These are phyloP conservation scores for Lachnellula subtilissima DNA, from an alignment of 2,329 filamentous ascomycete genomes.

Conservation along the genomic window DNA sequence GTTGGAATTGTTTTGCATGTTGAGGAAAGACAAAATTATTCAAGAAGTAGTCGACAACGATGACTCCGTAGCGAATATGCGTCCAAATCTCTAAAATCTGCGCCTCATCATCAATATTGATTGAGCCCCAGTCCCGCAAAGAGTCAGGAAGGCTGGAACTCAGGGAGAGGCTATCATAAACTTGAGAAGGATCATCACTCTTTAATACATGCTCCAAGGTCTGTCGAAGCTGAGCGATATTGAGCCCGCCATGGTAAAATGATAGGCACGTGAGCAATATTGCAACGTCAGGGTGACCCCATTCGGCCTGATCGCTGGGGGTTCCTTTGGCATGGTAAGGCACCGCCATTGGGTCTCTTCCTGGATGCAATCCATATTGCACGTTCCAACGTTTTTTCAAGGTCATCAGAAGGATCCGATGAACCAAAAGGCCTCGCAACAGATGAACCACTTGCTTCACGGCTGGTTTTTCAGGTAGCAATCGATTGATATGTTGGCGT, in stretches of 20 bases:
- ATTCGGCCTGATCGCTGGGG: conserved; percentile 59
- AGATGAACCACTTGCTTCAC: conserved; percentile 43
- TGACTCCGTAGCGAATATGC: conserved; percentile 43
- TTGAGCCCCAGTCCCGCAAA: conserved; percentile 47
- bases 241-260: conserved; percentile 62
- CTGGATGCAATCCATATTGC: conserved; percentile 54
- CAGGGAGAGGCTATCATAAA: conserved; percentile 50
- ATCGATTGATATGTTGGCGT: conserved; percentile 19
- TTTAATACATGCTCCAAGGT: conserved; percentile 47
- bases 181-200: conserved; percentile 48
- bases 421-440: conserved; percentile 57
- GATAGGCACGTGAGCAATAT: conserved; percentile 61
- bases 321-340: conserved; percentile 63
- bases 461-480: conserved; percentile 33
- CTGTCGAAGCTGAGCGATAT: conserved; percentile 42
- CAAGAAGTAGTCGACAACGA: conserved; percentile 55
- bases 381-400: conserved; percentile 55
- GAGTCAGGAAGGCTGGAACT: conserved; percentile 40
- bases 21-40: conserved; percentile 61
- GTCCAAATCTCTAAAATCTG: conserved; percentile 49
- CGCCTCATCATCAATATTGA: conserved; percentile 54
- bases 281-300: conserved; percentile 62
- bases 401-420: conserved; percentile 47
- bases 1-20: conserved; percentile 59
- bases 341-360: conserved; percentile 57